Conservation (phyloP, 805 yeast genomes). For the Torulaspora franciscae region DNA sequence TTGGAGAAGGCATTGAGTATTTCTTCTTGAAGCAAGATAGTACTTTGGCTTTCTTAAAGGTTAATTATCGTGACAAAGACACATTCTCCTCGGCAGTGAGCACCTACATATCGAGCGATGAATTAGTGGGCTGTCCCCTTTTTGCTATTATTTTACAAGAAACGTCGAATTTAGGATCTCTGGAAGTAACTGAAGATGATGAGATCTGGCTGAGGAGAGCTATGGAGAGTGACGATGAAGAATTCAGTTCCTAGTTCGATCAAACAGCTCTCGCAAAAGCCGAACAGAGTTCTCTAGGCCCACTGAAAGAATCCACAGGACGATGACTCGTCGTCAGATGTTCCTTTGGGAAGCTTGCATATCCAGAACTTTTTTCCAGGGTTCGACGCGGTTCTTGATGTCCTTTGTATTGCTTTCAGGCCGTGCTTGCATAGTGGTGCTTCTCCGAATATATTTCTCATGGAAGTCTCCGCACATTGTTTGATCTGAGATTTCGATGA, state of each 20-base stretch:
- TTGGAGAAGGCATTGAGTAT: conserved; percentile 39
- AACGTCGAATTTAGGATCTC: conserved; percentile 19
- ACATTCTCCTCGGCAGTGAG: conserved; percentile 33
- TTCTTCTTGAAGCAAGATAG: conserved; percentile 29
- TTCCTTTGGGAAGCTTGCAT: conserved; percentile 40
- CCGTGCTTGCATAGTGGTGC: conserved; percentile 48
- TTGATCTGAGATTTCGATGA: background rate
- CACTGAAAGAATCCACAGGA: conserved; percentile 55
- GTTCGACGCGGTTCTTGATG: conserved; percentile 42
- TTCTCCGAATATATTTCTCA: conserved; percentile 25
- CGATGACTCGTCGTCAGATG: conserved; percentile 27
- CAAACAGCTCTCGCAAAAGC: no score
- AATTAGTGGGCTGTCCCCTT: conserved; percentile 27
- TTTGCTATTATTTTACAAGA: conserved; percentile 22
- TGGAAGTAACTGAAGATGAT: conserved; percentile 30
- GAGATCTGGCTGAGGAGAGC: conserved; percentile 25
- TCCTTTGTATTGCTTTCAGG: conserved; percentile 43
- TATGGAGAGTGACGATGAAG: conserved; percentile 20
- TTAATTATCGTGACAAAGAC: conserved; percentile 30
- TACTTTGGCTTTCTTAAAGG: conserved; percentile 25
- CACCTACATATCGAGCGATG: conserved; percentile 32
- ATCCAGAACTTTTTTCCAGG: conserved; percentile 54
- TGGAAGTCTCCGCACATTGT: conserved; percentile 4
- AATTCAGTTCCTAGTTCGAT: conserved; percentile 2
- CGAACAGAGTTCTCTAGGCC: conserved; percentile 30